Base-by-base conservation (phyloP, 805 yeast species). In the Yamadazyma nakazawae region DNA sequence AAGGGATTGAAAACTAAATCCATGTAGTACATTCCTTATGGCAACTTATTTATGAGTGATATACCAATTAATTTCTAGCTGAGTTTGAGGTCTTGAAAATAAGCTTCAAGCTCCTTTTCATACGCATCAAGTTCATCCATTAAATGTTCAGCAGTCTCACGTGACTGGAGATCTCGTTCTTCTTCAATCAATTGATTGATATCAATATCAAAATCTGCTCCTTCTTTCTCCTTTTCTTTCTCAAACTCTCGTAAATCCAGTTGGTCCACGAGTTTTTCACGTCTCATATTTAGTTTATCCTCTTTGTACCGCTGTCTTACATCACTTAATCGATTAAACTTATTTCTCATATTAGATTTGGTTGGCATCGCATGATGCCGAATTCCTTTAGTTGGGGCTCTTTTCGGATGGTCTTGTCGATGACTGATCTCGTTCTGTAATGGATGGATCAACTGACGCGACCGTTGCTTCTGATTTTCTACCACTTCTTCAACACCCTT, bases 301-400 rank as follows among this genome's bases (percentile, higher is more conserved):
- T 55, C 49, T n/a, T 58, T 51, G 38, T 58, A 55, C n/a, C 59
- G 55, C 37, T 57, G 57, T 38, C 72, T 53, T 3, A 55, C 58
- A 28, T 60, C 57, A 31, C 50, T 54, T 37, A 63, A 11, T 17
- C 54, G 43, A 25, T 39, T 42, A 25, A 43, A 40, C 45, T 54
- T 59, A 40, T 47, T 47, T 19, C 46, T 24, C 40, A 21, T 30
- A 26, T 49, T 49, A 30, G 48, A 45, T 25, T 44, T 43, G 34
- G 32, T 37, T 12, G 48, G 30, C 12, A 30, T 14, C 26, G 11
- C 21, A 24, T 50, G 53, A 31, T 47, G 47, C 28, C 40, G 34
- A n/a, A 50, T 47, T 14, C 3, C 25, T 10, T 3, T 9, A 9
- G 14, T 17, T 24, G 28, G 14, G 30, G 21, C 2, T 8, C 16